Evolutionary conservation across 1,139 yeast species (phyloP).

Genomic region (Suhomyces maxii): DNA sequence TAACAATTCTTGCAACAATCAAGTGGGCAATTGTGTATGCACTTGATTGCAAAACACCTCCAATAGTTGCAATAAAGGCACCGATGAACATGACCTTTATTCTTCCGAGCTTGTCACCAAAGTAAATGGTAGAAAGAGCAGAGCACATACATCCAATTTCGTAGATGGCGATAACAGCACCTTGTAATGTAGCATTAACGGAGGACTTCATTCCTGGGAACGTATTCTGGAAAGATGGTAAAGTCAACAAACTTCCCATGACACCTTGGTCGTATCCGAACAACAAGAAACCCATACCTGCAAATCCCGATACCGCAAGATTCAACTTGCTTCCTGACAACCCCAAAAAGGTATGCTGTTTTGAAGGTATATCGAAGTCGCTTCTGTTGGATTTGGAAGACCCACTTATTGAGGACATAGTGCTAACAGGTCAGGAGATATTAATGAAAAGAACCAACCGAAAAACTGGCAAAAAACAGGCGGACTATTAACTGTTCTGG

Average conservation of each 20-base stretch:
- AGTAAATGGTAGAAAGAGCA: constrained; percentile 35
- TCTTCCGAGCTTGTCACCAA: constrained; percentile 39
- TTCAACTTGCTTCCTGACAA: constrained; percentile 28
- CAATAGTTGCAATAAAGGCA: constrained; percentile 32
- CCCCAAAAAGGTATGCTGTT: constrained; percentile 23
- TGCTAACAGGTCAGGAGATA: background rate
- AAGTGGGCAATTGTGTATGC: constrained; percentile 35
- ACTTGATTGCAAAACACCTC: constrained; percentile 38
- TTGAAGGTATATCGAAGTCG: background rate
- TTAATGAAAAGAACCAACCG: too few species aligned
- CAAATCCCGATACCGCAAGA: constrained; percentile 27
- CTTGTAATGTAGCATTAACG: constrained; percentile 36
- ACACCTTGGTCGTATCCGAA: constrained; percentile 55
- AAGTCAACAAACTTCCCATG: constrained; percentile 46
- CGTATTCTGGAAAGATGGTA: constrained; percentile 35
- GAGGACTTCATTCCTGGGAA: constrained; percentile 37
- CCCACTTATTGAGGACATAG: background rate
- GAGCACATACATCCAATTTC: constrained; percentile 40
- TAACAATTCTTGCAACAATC: constrained; percentile 41
- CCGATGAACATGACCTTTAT: constrained; percentile 33
- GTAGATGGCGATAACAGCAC: constrained; percentile 39
- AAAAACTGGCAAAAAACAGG: background rate
- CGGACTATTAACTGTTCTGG: background rate
- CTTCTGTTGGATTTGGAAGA: background rate
- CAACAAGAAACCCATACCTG: constrained; percentile 34